Evolutionary conservation across 805 yeast genomes (phyloP), one percentile per base, ranked within the genome.

Genomic region (Yamadazyma philogaea): DNA sequence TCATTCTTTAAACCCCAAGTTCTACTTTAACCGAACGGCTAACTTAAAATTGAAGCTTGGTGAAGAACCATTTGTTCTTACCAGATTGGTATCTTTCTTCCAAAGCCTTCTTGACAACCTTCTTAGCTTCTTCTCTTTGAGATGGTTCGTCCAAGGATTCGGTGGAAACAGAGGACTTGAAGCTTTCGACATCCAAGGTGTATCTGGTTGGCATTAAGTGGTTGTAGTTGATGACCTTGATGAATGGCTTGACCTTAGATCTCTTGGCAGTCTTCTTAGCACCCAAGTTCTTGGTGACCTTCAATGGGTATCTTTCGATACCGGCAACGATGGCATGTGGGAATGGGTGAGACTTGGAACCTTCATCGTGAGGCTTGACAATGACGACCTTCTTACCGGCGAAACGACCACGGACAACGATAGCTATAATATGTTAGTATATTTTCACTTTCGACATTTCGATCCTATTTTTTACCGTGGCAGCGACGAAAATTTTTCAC

Each of bases 301-400:
- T 90, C 72, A 86, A 78, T 75, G 99, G 99, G 77, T 85, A 86
- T 76, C 96, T 87, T 82, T 93, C 99, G 61, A 93, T 83, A 83
- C 99, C 99, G 60, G 96, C 98, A 68, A 93, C 99, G 64, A 93
- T 81, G 72, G 99, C 99, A 68, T 93, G 98, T 73, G 96, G 96
- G 87, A 89, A 93, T 67, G 95, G 93, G 82, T 91, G 97, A 56
- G 93, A 72, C 81, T 93, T 93, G 79, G 98, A 81, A 72, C 99
- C 99, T 69, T 93, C 97, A 70, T 93, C 98, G 73, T 87, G 95
- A 62, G 96, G 93, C 78, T 87, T 89, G 72, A 93, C 90, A 70
- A 93, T 89, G 73, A 93, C 99, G 60, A 93, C 99, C 86, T 93
- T 93, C 87, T 90, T 91, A 82, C 99, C 99, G 74, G 99, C 99